These are phyloP conservation scores for Pleurotus pulmonarius DNA, from an alignment of 768 basidiomycete species.

Conservation along the genomic window DNA sequence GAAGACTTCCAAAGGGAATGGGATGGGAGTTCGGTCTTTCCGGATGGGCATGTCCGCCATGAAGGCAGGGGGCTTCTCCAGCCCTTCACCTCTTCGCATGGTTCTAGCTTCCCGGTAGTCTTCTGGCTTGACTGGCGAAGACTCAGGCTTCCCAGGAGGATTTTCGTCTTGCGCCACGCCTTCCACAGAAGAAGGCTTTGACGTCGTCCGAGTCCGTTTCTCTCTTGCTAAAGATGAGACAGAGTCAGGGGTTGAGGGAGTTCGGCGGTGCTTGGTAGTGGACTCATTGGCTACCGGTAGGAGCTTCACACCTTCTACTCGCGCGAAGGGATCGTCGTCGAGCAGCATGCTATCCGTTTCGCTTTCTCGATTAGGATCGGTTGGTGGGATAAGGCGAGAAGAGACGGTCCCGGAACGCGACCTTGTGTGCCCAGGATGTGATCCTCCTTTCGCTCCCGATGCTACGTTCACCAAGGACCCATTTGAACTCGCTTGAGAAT, in stretches of 20 bases:
- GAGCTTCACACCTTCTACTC: conserved; percentile 48
- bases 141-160: conserved; percentile 5
- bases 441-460: neutral
- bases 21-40: conserved; percentile 17
- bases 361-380: neutral
- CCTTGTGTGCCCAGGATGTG: neutral
- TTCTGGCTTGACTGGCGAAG: conserved; percentile 18
- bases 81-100: conserved; percentile 33
- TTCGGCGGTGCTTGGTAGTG: neutral
- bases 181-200: conserved; percentile 11
- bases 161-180: conserved; percentile 9
- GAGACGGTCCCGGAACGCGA: conserved; percentile 3
- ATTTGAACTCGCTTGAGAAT: neutral
- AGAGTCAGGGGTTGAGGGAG: conserved; percentile 6
- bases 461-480: neutral
- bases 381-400: conserved; percentile 1
- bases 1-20: conserved; percentile 55
- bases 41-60: conserved; percentile 24
- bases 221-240: neutral
- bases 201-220: neutral
- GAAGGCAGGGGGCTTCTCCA: conserved; percentile 35
- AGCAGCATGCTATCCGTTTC: neutral
- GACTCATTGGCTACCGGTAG: conserved; percentile 13
- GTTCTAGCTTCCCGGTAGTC: conserved; percentile 29
- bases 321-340: conserved; percentile 49